These are phyloP conservation scores for Sisymbrium altissimum DNA, from an alignment of 345 rosid genomes.

Conservation along the genomic window DNA sequence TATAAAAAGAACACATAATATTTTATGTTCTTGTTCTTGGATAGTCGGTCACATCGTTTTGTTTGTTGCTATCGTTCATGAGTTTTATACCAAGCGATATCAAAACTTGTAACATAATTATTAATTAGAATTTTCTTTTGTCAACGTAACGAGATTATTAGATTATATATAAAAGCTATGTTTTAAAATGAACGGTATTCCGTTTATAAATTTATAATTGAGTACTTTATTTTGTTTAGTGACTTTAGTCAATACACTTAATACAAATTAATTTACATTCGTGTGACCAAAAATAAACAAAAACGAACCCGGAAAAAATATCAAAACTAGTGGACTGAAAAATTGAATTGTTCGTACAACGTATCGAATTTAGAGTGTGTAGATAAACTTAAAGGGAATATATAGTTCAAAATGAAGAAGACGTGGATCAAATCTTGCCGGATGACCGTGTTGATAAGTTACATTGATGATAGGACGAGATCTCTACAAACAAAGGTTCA, in stretches of 20 bases:
- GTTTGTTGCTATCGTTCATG: not conserved
- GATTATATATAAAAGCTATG: not conserved
- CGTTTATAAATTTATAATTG: not conserved
- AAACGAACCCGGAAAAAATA: not conserved
- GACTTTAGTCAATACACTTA: not conserved
- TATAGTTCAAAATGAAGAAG: not conserved
- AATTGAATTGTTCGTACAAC: not conserved
- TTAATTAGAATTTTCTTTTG: not conserved
- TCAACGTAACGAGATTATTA: not conserved
- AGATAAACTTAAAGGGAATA: not conserved
- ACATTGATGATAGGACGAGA: slow-evolving; percentile 5
- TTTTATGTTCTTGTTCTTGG: not conserved
- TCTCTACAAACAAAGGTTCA: not conserved
- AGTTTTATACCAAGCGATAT: not conserved
- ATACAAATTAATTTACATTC: not conserved
- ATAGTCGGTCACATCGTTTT: not conserved
- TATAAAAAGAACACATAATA: not conserved
- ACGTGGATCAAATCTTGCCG: slow-evolving; percentile 20
- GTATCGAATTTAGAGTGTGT: not conserved
- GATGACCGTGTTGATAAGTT: slow-evolving; percentile 10
- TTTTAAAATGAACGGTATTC: not conserved
- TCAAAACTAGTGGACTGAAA: not conserved
- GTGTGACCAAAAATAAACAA: not conserved
- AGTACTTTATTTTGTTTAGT: not conserved
- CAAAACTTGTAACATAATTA: not conserved